A percentile compares a stretch with the other conserved stretches of the same genome.
Evolutionary conservation across 2,329 filamentous ascomycete species (phyloP).

Genomic region (Fusarium sp.): DNA sequence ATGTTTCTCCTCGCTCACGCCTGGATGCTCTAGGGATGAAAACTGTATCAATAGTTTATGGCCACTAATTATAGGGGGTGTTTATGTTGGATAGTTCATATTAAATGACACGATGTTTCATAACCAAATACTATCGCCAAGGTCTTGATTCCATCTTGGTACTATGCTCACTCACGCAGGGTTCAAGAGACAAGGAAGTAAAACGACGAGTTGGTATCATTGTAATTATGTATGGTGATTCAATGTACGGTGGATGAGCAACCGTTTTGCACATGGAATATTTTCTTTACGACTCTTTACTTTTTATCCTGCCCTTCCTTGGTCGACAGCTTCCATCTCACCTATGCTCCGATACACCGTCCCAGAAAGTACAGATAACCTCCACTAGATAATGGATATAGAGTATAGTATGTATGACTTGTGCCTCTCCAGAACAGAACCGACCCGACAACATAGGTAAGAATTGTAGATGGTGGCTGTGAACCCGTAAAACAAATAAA

Average conservation of each 20-base stretch:
- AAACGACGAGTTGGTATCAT: neutral
- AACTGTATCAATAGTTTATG: constrained; percentile 35
- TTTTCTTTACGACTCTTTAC: neutral
- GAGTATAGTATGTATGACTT: neutral
- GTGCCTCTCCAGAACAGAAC: neutral
- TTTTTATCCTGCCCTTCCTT: constrained; percentile 7
- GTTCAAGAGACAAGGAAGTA: neutral
- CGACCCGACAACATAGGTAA: neutral
- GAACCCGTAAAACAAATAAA: constrained; percentile 9
- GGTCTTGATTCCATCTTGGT: neutral
- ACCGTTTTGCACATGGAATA: neutral
- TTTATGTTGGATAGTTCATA: neutral
- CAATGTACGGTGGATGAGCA: neutral
- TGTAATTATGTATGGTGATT: neutral
- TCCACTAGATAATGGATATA: neutral
- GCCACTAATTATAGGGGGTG: constrained; percentile 29
- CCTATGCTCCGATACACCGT: neutral
- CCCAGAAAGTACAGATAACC: neutral
- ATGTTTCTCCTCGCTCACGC: constrained; percentile 14
- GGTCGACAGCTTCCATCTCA: neutral
- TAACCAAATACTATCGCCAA: neutral
- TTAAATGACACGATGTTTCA: neutral
- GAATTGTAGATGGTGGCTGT: constrained; percentile 3
- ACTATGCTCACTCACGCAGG: neutral
- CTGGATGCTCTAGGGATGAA: constrained; percentile 22